Evolutionary conservation across 164 flowering plant genomes (phyloP), one percentile per base, ranked within the genome.

Genomic region (Nymphaea colorata): DNA sequence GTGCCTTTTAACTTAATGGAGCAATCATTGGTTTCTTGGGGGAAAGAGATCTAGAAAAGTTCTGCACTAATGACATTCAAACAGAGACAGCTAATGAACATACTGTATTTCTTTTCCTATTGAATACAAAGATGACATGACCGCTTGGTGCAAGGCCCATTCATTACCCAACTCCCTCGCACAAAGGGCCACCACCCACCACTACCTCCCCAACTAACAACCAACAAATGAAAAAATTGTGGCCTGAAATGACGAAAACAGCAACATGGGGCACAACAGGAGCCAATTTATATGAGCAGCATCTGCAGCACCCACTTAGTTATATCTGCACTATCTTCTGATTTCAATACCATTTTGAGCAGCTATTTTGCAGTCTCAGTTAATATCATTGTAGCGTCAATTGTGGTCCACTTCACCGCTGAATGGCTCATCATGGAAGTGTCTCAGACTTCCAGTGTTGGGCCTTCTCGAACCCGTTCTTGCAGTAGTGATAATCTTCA

Each of bases 381-480:
- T 12, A 47, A 7, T 3, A 47, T 12, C 55, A 47, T 47, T 47
- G 55, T 6, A 6, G 55, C 55, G 55, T 47, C 55, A 47, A 47
- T 3, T 12, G 36, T 47, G 55, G 7, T 47, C 7, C 12, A 6
- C 55, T 47, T 12, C 12, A 47, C 4, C 55, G 7, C 12, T 47
- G 7, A 12, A 47, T 7, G 55, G 12, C 3, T 47, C 55, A 3
- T 4, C 11, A 47, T 12, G 66, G 11, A 12, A 65, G 66, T 57
- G 78, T 61, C 63, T 76, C 69, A 44, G 92, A 87, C 66, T 73
- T 82, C 95, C 93, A 91, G 57, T 81, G 74, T 64, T 76, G 86
- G 2, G 93, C 93, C 51, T 78, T 86, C 80, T 87, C 98, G 64
- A 92, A 92, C 42, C 93, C 96, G 74, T 92, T 90, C 41, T 61